Base-by-base conservation (phyloP, 2,329 filamentous ascomycete genomes). In the Allantophomopsis lycopodina region DNA sequence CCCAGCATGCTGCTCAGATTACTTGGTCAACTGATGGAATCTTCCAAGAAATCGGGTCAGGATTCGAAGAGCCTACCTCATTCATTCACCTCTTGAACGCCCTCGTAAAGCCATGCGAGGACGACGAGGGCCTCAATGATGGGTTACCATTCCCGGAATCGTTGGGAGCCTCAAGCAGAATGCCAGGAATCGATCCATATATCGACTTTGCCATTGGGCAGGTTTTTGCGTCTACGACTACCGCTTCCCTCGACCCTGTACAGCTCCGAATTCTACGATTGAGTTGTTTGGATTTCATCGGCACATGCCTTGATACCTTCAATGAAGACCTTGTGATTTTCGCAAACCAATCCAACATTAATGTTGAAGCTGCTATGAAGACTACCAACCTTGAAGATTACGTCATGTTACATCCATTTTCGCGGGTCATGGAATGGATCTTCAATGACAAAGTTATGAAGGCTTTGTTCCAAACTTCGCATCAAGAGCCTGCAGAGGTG, bases 351-450 rank as follows among this genome's bases (percentile, higher is more conserved):
- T 83, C 84, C 2, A 81, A 73, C 44, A 68, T 93, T 21, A 66
- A 74, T 18, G 77, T 94, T 13, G 87, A 95, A 55, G 63, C 71
- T 8, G 74, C 82, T 13, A 84, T 94, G 47, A 71, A 71, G 33
- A 71, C 84, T 4, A 81, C 79, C 2, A 83, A 83, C 41, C 66
- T 96, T 4, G 75, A 78, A 37, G 71, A 73, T 5, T 99, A 98
- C 55, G 77, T 91, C 42, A 76, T 78, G 17, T 71, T 94, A 39
- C 93, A 98, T 60, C 89, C 93, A 0, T 98, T 96, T 53, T 79
- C 84, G 3, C 77, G 93, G 43, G 80, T 94, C 13, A 95, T 96
- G 83, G 91, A 98, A 55, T 96, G 91, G 87, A 75, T 98, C 60
- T 94, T 94, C 60, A 95, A 94, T 55, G 85, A 93, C 52, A 85